Conservation (phyloP, 1,139 yeast genomes). For the Hansenula lynferdii region DNA sequence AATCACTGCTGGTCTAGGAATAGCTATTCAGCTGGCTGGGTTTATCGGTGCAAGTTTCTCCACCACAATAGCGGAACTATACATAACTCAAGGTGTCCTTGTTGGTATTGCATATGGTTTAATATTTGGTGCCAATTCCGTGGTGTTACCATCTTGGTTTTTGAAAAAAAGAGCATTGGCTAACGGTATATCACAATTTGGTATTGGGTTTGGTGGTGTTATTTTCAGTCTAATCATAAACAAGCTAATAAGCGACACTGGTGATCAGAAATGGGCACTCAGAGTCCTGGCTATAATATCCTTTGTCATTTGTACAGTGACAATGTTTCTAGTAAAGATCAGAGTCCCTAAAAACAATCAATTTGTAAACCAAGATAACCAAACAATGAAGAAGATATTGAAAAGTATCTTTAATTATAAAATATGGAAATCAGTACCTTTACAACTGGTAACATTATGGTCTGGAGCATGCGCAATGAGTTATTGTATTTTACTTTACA, state of each 20-base stretch:
- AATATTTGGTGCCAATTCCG: conserved; percentile 48
- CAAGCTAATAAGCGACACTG: conserved; percentile 39
- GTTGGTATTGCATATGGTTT: conserved; percentile 49
- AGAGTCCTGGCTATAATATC: conserved; percentile 47
- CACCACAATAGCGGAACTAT: conserved; percentile 46
- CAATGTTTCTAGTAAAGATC: conserved; percentile 23
- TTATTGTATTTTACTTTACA: conserved; percentile 44
- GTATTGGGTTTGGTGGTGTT: conserved; percentile 66
- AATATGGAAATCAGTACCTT: conserved; percentile 24
- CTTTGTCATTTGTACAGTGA: conserved; percentile 34
- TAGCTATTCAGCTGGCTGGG: conserved; percentile 44
- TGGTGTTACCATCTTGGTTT: conserved; percentile 62
- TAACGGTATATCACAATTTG: conserved; percentile 54
- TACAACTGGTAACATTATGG: conserved; percentile 39
- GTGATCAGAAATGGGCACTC: conserved; percentile 55
- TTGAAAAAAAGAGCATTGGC: conserved; percentile 51
- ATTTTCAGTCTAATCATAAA: conserved; percentile 46
- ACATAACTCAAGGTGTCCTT: conserved; percentile 49
- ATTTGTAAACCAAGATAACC: conserved; percentile 31
- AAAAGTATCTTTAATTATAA: conserved; percentile 20
- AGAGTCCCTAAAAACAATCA: conserved; percentile 29
- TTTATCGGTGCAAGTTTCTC: conserved; percentile 51
- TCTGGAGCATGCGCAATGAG: conserved; percentile 30
- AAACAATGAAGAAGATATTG: conserved; percentile 21
- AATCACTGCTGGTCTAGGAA: conserved; percentile 36